A percentile compares a stretch with the other conserved stretches of the same genome.
Evolutionary conservation across 768 basidiomycete genomes (phyloP).

Genomic region (Amanita thiersii): DNA sequence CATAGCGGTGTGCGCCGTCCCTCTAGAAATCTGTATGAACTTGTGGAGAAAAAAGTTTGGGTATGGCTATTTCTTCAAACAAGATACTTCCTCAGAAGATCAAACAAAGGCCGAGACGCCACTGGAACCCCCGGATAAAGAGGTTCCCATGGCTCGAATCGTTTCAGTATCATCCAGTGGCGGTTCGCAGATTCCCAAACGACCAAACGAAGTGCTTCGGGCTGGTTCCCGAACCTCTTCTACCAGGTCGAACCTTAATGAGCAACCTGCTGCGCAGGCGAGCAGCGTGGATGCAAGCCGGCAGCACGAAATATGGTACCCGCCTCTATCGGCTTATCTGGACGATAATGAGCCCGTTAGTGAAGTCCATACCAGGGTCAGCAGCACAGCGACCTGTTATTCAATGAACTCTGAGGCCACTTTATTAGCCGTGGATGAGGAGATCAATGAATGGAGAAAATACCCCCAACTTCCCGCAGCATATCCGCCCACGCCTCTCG

Average conservation of each 20-base stretch:
- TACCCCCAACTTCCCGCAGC: conserved; percentile 74
- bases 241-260: not conserved
- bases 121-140: not conserved
- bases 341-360: conserved; percentile 23
- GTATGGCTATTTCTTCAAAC: too few relatives aligned
- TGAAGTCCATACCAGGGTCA: conserved; percentile 6
- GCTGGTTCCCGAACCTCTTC: not conserved
- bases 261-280: not conserved
- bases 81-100: conserved; percentile 3
- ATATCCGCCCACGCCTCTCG: conserved; percentile 65
- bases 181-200: conserved; percentile 1
- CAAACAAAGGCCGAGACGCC: conserved; percentile 8
- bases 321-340: conserved; percentile 40
- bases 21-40: too few relatives aligned
- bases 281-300: not conserved
- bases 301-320: conserved; percentile 50
- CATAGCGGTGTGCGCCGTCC: conserved; percentile 25
- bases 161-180: conserved; percentile 6
- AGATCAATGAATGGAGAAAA: conserved; percentile 58
- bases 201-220: conserved; percentile 3
- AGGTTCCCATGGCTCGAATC: too few relatives aligned
- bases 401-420: not conserved
- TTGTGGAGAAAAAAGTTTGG: conserved; percentile 22
- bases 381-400: conserved; percentile 1
- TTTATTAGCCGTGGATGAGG: conserved; percentile 6